Percentiles rank a stretch among this genome's conserved stretches.
Evolutionary conservation across 345 rosid species (phyloP).

Genomic region (Gossypium bickii): DNA sequence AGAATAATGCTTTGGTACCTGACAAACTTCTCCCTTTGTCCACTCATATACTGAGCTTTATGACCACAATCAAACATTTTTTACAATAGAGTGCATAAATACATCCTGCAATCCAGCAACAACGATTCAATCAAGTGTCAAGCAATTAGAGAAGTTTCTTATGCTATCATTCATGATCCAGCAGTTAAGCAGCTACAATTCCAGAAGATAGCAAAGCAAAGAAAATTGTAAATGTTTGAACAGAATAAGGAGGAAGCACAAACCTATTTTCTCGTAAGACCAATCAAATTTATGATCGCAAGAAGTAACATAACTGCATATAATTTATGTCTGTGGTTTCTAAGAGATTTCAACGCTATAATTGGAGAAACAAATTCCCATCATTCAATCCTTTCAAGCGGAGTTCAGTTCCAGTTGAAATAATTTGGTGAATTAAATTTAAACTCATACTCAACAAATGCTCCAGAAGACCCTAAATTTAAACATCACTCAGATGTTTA

Average conservation of each 20-base stretch:
- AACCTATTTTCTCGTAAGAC: background rate
- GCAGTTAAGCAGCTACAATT: background rate
- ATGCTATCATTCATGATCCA: background rate
- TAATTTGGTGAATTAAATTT: background rate
- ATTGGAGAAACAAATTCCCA: background rate
- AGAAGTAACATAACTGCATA: background rate
- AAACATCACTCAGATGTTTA: background rate
- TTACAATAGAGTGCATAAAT: slow-evolving; percentile 36
- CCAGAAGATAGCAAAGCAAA: background rate
- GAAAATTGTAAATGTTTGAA: background rate
- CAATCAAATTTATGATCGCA: background rate
- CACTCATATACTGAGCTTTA: slow-evolving; percentile 62
- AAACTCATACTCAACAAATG: background rate
- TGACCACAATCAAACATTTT: slow-evolving; percentile 62
- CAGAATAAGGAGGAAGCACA: background rate
- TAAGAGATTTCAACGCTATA: background rate
- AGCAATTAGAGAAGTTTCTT: background rate
- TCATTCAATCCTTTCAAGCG: background rate
- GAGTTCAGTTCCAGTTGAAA: background rate
- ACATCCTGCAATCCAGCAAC: slow-evolving; percentile 38
- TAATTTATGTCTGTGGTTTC: background rate
- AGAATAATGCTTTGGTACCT: slow-evolving; percentile 41
- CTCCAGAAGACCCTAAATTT: background rate
- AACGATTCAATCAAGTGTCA: background rate
- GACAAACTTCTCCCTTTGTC: slow-evolving; percentile 79